Evolutionary conservation across 2,329 filamentous ascomycete genomes (phyloP).

Genomic region (Epichloe baconii): DNA sequence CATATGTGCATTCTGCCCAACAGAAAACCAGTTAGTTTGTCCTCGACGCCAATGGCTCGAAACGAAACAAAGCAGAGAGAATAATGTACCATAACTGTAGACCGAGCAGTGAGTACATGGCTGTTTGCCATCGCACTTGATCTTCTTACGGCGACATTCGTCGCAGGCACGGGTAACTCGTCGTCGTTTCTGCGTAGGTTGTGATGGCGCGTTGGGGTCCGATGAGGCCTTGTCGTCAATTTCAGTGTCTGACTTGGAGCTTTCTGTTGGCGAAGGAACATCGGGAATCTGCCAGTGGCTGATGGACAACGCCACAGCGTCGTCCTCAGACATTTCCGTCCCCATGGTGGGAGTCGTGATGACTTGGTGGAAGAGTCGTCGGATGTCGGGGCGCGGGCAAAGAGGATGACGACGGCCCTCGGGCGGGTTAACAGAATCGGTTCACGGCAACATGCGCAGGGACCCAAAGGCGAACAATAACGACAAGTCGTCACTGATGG

Average conservation of each 20-base stretch:
- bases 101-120: slow-evolving; percentile 93
- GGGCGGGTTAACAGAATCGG: slow-evolving; percentile 1
- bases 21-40: neutral
- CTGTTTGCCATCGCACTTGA: slow-evolving; percentile 78
- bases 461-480: neutral
- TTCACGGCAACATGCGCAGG: slow-evolving; percentile 7
- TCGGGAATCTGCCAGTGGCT: slow-evolving; percentile 24
- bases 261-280: slow-evolving; percentile 28
- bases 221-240: slow-evolving; percentile 22
- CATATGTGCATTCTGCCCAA: slow-evolving; percentile 76
- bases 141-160: slow-evolving; percentile 74
- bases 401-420: slow-evolving; percentile 2
- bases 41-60: neutral
- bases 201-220: slow-evolving; percentile 24
- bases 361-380: neutral
- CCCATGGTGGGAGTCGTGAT: slow-evolving; percentile 15
- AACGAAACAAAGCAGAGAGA: neutral
- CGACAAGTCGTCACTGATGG: neutral
- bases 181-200: slow-evolving; percentile 61
- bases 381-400: neutral
- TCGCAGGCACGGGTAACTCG: slow-evolving; percentile 72
- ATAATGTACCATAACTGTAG: slow-evolving; percentile 83
- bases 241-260: slow-evolving; percentile 29
- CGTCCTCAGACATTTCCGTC: slow-evolving; percentile 31
- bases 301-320: slow-evolving; percentile 22